A percentile compares a stretch with the other conserved stretches of the same genome.
Conservation (phyloP, 2,329 filamentous ascomycete species). For the Botryotinia convoluta region DNA sequence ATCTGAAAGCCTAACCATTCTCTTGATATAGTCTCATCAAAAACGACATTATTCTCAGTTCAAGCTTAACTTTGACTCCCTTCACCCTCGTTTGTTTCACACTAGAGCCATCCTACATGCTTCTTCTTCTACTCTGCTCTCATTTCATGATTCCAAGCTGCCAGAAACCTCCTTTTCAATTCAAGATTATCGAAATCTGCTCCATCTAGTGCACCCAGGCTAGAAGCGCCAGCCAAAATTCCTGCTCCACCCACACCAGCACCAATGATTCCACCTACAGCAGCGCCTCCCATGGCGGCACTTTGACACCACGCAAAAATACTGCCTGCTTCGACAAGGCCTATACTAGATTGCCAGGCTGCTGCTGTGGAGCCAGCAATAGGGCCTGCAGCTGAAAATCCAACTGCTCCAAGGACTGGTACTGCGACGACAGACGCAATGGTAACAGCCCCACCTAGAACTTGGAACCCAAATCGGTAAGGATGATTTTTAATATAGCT, state of each 20-base stretch:
- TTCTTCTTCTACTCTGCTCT: conserved; percentile 15
- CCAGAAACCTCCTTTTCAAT: not conserved
- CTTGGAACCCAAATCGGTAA: conserved; percentile 6
- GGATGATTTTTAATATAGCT: conserved; percentile 9
- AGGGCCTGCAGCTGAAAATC: conserved; percentile 32
- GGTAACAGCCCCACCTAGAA: not conserved
- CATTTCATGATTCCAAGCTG: not conserved
- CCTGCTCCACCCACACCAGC: not conserved
- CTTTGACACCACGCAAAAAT: conserved; percentile 38
- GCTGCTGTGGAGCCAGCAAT: conserved; percentile 31
- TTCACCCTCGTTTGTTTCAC: not conserved
- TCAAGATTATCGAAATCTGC: not conserved
- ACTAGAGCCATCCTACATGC: not conserved
- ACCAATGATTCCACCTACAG: not conserved
- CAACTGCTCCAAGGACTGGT: conserved; percentile 23
- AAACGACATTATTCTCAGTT: not conserved
- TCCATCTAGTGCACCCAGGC: not conserved
- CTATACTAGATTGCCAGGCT: conserved; percentile 33
- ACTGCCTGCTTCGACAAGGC: conserved; percentile 34
- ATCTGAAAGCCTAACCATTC: too few species aligned
- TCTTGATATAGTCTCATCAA: not conserved
- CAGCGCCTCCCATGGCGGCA: conserved; percentile 6
- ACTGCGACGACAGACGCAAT: not conserved
- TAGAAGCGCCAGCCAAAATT: not conserved
- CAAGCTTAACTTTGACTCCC: not conserved